phyloP scores from a whole-genome alignment of 768 basidiomycete species.

The Auricularia auricula-judae region DNA sequence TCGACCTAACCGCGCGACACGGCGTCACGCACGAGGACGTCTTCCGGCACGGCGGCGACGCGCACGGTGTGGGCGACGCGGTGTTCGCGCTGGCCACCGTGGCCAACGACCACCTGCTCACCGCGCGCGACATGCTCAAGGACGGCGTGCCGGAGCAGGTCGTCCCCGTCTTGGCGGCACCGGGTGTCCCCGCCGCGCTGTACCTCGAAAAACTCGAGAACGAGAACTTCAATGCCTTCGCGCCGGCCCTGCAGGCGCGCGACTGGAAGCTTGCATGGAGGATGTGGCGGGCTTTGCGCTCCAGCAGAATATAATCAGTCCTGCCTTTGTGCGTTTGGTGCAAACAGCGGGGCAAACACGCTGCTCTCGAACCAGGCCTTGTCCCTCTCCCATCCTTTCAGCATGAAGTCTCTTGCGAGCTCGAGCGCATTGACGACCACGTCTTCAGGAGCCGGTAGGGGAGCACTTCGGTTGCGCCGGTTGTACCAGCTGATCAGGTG shows the following conservation, averaged over 20 bases:
- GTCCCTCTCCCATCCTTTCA: too few relatives aligned
- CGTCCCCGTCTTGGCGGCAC: slow-evolving; percentile 63
- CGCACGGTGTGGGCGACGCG: slow-evolving; percentile 59
- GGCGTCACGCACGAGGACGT: slow-evolving; percentile 73
- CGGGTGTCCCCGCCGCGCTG: slow-evolving; percentile 54
- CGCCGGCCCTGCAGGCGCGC: slow-evolving; percentile 46
- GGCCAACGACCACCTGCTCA: slow-evolving; percentile 70
- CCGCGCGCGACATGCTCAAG: slow-evolving; percentile 60
- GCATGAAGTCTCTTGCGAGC: too few relatives aligned
- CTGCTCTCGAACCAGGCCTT: too few relatives aligned
- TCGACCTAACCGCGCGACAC: slow-evolving; percentile 70
- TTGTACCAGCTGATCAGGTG: too few relatives aligned
- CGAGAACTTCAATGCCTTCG: slow-evolving; percentile 62
- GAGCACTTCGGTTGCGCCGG: too few relatives aligned
- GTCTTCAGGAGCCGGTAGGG: too few relatives aligned
- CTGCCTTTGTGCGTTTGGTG: too few relatives aligned
- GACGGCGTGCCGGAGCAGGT: slow-evolving; percentile 43
- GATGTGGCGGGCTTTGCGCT: slow-evolving; percentile 35
- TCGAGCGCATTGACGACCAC: too few relatives aligned
- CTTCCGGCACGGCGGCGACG: slow-evolving; percentile 35
- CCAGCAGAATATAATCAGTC: background rate
- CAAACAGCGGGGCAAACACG: too few relatives aligned
- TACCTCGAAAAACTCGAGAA: slow-evolving; percentile 59
- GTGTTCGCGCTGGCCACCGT: slow-evolving; percentile 74
- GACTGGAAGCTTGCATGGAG: slow-evolving; percentile 74